phyloP scores from a whole-genome alignment of 2,329 filamentous ascomycete genomes.

The Madurella fahalii region DNA sequence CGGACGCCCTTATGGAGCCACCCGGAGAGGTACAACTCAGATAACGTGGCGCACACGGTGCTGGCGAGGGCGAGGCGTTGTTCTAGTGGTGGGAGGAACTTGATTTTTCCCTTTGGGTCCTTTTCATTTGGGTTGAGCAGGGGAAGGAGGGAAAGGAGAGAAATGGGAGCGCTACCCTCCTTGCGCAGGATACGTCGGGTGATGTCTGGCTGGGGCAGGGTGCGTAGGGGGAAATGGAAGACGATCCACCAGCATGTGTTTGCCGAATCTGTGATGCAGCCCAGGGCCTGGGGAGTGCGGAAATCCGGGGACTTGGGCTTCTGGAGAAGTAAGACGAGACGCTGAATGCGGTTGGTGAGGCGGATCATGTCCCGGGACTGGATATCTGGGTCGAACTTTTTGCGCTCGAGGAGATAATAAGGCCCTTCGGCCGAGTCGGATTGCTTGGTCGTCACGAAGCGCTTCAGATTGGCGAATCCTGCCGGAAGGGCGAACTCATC shows the following conservation, averaged over 20 bases:
- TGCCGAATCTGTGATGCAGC: conserved; percentile 14
- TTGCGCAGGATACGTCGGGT: neutral
- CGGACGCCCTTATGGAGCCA: conserved; percentile 14
- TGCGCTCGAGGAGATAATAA: conserved; percentile 16
- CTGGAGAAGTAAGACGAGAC: conserved; percentile 14
- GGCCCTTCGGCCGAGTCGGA: neutral
- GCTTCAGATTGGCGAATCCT: neutral
- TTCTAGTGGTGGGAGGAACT: conserved; percentile 16
- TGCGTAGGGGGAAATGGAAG: conserved; percentile 6
- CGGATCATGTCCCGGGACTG: conserved; percentile 3
- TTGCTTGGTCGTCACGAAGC: conserved; percentile 4
- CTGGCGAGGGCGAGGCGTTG: conserved; percentile 14
- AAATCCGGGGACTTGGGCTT: conserved; percentile 12
- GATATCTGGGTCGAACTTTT: conserved; percentile 12
- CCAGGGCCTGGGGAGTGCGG: conserved; percentile 10
- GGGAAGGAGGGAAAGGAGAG: conserved; percentile 11
- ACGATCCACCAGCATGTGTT: conserved; percentile 18
- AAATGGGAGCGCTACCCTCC: conserved; percentile 4
- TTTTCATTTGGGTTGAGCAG: too few species aligned
- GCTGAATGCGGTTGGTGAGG: conserved; percentile 15
- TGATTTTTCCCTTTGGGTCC: neutral
- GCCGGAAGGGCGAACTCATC: neutral
- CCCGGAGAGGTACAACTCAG: conserved; percentile 12
- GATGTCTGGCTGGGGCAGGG: neutral
- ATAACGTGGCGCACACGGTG: conserved; percentile 6